Conservation (phyloP, 1,284 basidiomycete genomes). For the Tilletia caries region DNA sequence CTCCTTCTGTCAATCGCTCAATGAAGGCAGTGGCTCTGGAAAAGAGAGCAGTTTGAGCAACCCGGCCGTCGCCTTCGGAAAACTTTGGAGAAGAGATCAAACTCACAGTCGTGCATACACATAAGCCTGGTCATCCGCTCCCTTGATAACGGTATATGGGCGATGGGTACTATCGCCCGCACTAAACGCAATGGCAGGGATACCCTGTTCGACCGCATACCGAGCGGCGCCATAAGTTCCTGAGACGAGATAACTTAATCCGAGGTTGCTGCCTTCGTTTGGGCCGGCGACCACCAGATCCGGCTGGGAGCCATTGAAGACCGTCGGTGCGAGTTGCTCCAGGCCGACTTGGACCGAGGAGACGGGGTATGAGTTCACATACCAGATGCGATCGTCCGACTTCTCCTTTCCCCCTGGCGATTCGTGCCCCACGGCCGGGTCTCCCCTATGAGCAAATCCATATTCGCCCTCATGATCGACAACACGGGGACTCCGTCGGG, state of each 20-base stretch:
- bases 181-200: constrained; percentile 15
- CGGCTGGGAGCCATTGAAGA: constrained; percentile 10
- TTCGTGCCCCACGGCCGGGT: constrained; percentile 18
- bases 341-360: constrained; percentile 14
- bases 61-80: not conserved
- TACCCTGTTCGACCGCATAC: constrained; percentile 14
- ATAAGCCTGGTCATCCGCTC: constrained; percentile 14
- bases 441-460: constrained; percentile 11
- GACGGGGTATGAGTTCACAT: constrained; percentile 18
- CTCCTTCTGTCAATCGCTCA: not conserved
- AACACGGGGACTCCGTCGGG: not conserved
- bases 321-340: constrained; percentile 13
- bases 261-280: constrained; percentile 14
- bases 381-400: constrained; percentile 16
- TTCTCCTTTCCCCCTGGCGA: not conserved
- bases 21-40: not conserved
- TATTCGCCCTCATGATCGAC: constrained; percentile 14
- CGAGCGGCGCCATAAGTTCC: constrained; percentile 17
- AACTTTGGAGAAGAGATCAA: not conserved
- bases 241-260: constrained; percentile 4
- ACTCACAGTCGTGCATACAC: constrained; percentile 14
- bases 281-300: constrained; percentile 15
- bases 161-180: constrained; percentile 13
- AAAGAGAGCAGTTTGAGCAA: no score
- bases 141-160: constrained; percentile 12